A percentile compares a stretch with the other conserved stretches of the same genome.
phyloP scores from a whole-genome alignment of 2,329 filamentous ascomycete species.

The Didymella glomerata region DNA sequence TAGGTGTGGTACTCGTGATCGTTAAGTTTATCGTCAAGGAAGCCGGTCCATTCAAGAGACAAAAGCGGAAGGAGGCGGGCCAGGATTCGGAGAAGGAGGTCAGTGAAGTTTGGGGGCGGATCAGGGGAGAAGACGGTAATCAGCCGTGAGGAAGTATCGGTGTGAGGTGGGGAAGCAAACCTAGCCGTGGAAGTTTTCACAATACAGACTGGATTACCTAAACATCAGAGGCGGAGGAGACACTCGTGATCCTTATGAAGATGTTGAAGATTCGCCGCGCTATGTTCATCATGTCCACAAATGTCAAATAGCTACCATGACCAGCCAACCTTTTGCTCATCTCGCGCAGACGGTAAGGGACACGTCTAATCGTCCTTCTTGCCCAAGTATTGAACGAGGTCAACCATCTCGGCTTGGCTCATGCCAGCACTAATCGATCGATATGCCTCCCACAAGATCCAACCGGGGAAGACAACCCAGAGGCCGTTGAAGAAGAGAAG shows the following conservation, averaged over 20 bases:
- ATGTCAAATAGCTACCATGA: background rate
- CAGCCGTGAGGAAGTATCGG: too few relatives aligned
- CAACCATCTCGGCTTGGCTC: constrained; percentile 50
- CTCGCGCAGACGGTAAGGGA: too few relatives aligned
- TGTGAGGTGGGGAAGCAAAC: too few relatives aligned
- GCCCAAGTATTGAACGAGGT: constrained; percentile 48
- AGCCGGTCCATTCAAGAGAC: too few relatives aligned
- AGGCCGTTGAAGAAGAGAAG: constrained; percentile 70
- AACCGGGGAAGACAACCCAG: constrained; percentile 68
- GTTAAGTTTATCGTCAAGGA: too few relatives aligned
- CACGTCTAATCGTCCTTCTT: constrained; percentile 40
- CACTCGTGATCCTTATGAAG: background rate
- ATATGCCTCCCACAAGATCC: constrained; percentile 64
- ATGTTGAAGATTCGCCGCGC: background rate
- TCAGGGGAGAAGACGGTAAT: background rate
- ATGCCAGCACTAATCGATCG: constrained; percentile 54
- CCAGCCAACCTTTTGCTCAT: background rate
- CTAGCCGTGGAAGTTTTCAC: background rate
- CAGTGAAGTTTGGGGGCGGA: background rate
- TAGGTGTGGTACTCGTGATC: too few relatives aligned
- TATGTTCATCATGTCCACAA: background rate
- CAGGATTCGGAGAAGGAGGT: too few relatives aligned
- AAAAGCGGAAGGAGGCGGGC: too few relatives aligned
- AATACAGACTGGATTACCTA: background rate
- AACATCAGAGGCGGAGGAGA: background rate